These are phyloP conservation scores for Tolypocladium ophioglossoides DNA, from an alignment of 2,329 filamentous ascomycete species.

Conservation along the genomic window DNA sequence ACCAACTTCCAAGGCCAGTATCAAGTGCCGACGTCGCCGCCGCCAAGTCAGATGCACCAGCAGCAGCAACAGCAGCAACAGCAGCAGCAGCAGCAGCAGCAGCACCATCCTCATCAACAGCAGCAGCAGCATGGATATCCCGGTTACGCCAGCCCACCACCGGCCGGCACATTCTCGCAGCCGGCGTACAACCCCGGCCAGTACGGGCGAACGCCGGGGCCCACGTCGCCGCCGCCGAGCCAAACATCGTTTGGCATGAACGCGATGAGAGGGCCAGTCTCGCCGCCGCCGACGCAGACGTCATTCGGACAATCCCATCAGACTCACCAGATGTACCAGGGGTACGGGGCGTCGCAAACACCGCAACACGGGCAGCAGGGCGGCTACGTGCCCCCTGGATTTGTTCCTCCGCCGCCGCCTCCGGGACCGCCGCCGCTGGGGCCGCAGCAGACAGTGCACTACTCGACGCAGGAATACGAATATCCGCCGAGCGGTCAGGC, in stretches of 20 bases:
- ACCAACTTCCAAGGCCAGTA: constrained; percentile 47
- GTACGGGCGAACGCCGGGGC: constrained; percentile 46
- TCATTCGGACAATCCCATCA: constrained; percentile 31
- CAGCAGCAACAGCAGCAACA: constrained; percentile 29
- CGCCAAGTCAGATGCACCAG: constrained; percentile 32
- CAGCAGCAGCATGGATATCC: constrained; percentile 29
- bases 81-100: constrained; percentile 15
- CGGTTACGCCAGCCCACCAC: constrained; percentile 29
- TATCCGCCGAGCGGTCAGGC: constrained; percentile 20
- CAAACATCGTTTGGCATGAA: constrained; percentile 40
- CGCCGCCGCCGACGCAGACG: constrained; percentile 48
- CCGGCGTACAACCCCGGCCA: constrained; percentile 48
- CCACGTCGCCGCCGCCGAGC: constrained; percentile 53
- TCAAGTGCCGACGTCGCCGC: constrained; percentile 46
- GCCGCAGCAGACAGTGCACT: constrained; percentile 52
- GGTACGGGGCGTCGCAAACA: constrained; percentile 20
- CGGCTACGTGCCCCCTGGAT: constrained; percentile 42
- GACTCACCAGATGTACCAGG: constrained; percentile 31
- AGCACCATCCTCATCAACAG: constrained; percentile 6
- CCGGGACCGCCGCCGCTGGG: constrained; percentile 52
- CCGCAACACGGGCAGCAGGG: constrained; percentile 26
- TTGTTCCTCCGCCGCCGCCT: constrained; percentile 53
- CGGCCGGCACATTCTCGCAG: constrained; percentile 34
- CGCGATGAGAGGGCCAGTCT: constrained; percentile 31
- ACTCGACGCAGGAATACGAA: constrained; percentile 26